Base-by-base conservation (phyloP, 176 grass and related monocot species). In the Saccharum spontaneum region DNA sequence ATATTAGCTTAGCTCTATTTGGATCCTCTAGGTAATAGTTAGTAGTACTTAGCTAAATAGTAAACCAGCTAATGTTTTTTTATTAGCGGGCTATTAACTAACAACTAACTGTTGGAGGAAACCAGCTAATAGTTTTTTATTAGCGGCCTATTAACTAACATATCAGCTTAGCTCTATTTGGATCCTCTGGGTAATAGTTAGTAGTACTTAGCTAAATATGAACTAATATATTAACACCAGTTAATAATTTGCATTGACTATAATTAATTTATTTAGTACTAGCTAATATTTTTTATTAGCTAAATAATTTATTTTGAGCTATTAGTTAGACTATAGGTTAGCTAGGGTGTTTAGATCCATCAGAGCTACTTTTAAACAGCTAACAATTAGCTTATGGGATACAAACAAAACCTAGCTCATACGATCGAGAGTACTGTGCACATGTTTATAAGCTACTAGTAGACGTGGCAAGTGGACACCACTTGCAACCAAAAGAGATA, bases 381-480 rank as follows among this genome's bases (percentile, higher is more conserved):
- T 23, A 60, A 23, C 8, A n/a, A 59, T 59, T 61, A 11, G 8
- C n/a, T 61, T 61, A 24, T 10, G 8, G 23, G 9, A 61, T 61
- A 3, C n/a, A 3, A 23, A 61, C 57, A 24, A 24, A 61, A 61
- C 9, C 22, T 61, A 11, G 5, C 33, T 81, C 7, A 34, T 37
- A 34, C 8, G 39, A 70, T 22, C 8, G 2, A 28, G 12, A 23
- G 45, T 37, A 69, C 4, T 71, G 14, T 83, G 3, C 17, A 46
- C 54, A 48, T 83, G 43, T 37, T 34, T 49, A 24, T 13, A 66
- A 2, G 12, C 55, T 17, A 49, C 71, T 48, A 65, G 11, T 16
- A 48, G 71, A 65, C 57, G 43, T 76, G 59, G 31, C 82, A 76
- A 84, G 82, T 76, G 82, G 71, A n/a, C 14, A 75, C 71, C 31